phyloP scores from a whole-genome alignment of 169 alveolate species.

The Plasmodium reichenowi region DNA sequence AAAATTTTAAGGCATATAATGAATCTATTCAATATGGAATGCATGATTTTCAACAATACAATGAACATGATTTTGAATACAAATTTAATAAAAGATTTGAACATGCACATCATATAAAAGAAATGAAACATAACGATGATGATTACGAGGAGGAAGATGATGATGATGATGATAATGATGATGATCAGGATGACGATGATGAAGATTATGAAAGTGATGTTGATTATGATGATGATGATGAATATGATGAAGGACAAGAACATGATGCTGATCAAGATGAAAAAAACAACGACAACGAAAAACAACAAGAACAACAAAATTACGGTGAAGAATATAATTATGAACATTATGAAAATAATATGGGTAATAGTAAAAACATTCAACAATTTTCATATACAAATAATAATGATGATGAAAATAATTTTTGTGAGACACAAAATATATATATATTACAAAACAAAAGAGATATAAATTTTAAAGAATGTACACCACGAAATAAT shows the following conservation, averaged over 20 bases:
- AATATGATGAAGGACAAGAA: slow-evolving; percentile 18
- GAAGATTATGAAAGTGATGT: slow-evolving; percentile 22
- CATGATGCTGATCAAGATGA: slow-evolving; percentile 17
- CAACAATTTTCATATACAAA: background rate
- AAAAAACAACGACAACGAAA: slow-evolving; percentile 3
- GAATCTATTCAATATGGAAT: slow-evolving; percentile 1
- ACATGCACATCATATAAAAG: background rate
- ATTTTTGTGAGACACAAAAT: slow-evolving; percentile 18
- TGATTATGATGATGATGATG: slow-evolving; percentile 20
- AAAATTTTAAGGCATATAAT: background rate
- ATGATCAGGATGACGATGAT: slow-evolving; percentile 3
- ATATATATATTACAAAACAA: background rate
- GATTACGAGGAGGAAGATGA: slow-evolving; percentile 30
- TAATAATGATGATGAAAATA: background rate
- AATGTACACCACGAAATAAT: background rate
- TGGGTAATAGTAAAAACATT: background rate
- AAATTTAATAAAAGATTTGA: background rate
- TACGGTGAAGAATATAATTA: slow-evolving; percentile 5
- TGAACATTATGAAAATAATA: slow-evolving; percentile 1
- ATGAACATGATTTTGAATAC: background rate
- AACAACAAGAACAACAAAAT: slow-evolving; percentile 5
- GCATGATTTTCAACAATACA: background rate
- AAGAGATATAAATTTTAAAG: background rate
- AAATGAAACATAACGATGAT: background rate
- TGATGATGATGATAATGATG: slow-evolving; percentile 21